Evolutionary conservation across 345 rosid species (phyloP).

Genomic region (Citrus glauca): DNA sequence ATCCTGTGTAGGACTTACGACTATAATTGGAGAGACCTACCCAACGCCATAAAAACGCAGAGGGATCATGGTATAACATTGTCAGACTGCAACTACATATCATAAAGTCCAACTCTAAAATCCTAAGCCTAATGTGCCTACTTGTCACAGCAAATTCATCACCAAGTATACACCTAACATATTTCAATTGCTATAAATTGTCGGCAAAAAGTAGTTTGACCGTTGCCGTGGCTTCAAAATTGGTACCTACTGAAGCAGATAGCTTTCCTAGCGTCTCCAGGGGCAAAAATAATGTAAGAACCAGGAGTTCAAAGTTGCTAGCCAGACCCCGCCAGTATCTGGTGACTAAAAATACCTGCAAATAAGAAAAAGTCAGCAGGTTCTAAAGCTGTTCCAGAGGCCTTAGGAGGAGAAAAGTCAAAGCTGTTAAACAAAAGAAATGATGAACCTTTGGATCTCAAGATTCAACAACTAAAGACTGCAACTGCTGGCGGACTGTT

Average conservation of each 20-base stretch:
- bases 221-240: not conserved
- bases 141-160: no score
- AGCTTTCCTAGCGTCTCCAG: no score
- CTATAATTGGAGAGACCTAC: no score
- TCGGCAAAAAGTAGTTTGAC: not conserved
- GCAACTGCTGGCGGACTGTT: constrained; percentile 53
- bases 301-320: not conserved
- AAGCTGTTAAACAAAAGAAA: not conserved
- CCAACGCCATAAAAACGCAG: no score
- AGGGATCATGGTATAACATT: no score
- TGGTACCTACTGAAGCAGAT: not conserved
- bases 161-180: no score
- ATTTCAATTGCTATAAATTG: no score
- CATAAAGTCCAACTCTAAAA: no score
- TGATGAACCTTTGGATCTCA: constrained; percentile 19
- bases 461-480: constrained; percentile 43
- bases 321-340: not conserved
- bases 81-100: no score
- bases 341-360: not conserved
- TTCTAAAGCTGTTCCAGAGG: constrained; percentile 15
- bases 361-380: not conserved
- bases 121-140: no score
- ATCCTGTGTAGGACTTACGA: not conserved
- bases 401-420: not conserved
- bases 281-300: no score